Conservation (phyloP, 164 flowering plant species). For the Paratinospora sagittata region DNA sequence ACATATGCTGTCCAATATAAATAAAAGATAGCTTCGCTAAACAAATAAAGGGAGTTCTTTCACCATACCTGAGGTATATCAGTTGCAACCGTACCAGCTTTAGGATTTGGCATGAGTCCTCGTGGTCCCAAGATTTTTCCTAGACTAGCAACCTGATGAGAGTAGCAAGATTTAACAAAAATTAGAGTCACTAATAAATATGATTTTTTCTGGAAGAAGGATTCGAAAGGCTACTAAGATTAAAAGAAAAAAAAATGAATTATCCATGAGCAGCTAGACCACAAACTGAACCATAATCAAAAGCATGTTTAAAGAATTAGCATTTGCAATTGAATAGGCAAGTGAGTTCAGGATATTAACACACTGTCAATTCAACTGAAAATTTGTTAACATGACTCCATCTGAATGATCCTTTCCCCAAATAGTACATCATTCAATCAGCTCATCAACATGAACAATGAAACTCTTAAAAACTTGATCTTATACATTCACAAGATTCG, state of each 20-base stretch:
- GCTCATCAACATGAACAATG: neutral
- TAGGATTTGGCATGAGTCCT: slow-evolving; percentile 99
- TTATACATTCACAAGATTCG: neutral
- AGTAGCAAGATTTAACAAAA: slow-evolving; percentile 1
- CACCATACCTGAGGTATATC: slow-evolving; percentile 79
- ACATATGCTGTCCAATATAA: neutral
- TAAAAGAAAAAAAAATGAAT: neutral
- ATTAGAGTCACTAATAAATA: neutral
- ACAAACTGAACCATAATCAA: neutral
- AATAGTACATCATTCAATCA: neutral
- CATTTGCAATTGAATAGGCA: neutral
- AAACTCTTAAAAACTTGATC: neutral
- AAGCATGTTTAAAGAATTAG: neutral
- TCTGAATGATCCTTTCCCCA: neutral
- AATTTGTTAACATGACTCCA: neutral
- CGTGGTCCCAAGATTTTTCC: slow-evolving; percentile 98
- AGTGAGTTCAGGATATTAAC: neutral
- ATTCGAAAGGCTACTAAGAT: too few species aligned
- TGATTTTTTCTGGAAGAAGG: too few species aligned
- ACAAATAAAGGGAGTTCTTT: neutral
- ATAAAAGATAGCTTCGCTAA: neutral
- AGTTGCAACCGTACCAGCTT: slow-evolving; percentile 92
- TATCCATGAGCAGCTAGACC: neutral
- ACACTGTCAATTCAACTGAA: neutral
- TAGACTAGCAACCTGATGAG: slow-evolving; percentile 75